Evolutionary conservation across 257 asterid species (phyloP), one percentile per base, ranked within the genome.

Genomic region (Solanum appendiculatum): DNA sequence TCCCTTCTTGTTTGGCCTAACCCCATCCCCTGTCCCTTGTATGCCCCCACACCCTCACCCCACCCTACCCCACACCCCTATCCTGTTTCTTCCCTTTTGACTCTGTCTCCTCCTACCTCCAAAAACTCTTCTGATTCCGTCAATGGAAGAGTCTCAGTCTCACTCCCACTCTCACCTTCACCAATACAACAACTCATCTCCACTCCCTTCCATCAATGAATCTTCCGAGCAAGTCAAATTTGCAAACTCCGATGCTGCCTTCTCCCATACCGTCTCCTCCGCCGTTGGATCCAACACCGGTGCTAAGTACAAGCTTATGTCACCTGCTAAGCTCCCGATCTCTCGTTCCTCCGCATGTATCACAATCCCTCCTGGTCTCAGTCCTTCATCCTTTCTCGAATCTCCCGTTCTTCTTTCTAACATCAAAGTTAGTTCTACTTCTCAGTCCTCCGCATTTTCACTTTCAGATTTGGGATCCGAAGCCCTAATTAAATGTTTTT

Each of bases 281-380:
- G 51, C 70, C n/a, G 29, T 86, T 23, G 69, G 25, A 66, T 84
- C 86, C 31, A 31, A 33, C 51, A 56, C 10, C 85, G 29, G 73
- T 86, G 99, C 99, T 85, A 91, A 89, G 88, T 97, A 95, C 90
- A 93, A 95, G 86, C 98, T 97, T 64, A 91, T 95, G 98, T 96
- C 98, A 42, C 99, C 99, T 86, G 97, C 98, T 18, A 94, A 97
- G 96, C 99, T 97, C 89, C 99, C 99, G 95, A 97, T 97, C 95
- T 93, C 97, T 83, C 93, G 99, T 94, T 93, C 99, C 94, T 95
- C 99, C 1, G 84, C 98, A 82, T 93, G 95, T 88, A 92, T 97
- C 63, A 93, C 96, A 23, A 95, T 93, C 87, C 99, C 99, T 15
- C 98, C 99, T 58, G 98, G 98, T 27, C 97, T 94, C 90, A 97